Evolutionary conservation across 495 filamentous ascomycete genomes (phyloP), one percentile per base, ranked within the genome.

Genomic region (Talaromyces wortmannii): DNA sequence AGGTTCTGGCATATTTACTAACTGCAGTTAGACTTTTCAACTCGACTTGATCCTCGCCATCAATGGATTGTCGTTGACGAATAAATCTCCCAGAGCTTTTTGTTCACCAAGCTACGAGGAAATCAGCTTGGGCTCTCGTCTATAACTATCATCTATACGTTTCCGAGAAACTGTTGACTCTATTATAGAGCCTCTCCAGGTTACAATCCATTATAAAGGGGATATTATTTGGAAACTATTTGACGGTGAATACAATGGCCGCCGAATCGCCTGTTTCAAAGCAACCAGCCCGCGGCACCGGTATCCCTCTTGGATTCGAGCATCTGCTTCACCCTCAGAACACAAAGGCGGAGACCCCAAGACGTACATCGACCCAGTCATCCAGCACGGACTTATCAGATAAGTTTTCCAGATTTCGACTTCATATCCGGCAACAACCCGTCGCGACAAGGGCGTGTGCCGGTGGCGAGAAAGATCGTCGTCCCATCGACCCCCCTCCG

Each of bases 401-500:
- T 3, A 7, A 60, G 5, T 64, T 61, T n/a, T 63, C 71, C 32
- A 69, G 73, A 29, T 83, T 83, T 63, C 68, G 69, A 31, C 80
- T 98, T 45, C 78, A 77, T 31, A 83, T 98, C 40, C 88, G 94
- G 12, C 94, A 98, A 64, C 94, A 98, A 59, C 94, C 94, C 31
- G 75, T 84, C 5, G 91, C 90, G 6, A 94, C 92, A 43, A 83
- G 94, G 63, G 90, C 91, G 47, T 97, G 94, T 69, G 92, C 94
- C 7, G 95, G 95, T 59, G 92, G 92, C 52, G 94, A 97, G 67
- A 75, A 92, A 61, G 94, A 98, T 67, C 86, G 94, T 30, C 82
- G 94, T 53, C 89, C 95, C 30, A 90, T 98, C 48, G 94, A 98
- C 60, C 94, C 94, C 12, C 94, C 94, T 10, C 94, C 94, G 18